These are phyloP conservation scores for Cyberlindnera sargentensis DNA, from an alignment of 805 yeast species.

Conservation along the genomic window DNA sequence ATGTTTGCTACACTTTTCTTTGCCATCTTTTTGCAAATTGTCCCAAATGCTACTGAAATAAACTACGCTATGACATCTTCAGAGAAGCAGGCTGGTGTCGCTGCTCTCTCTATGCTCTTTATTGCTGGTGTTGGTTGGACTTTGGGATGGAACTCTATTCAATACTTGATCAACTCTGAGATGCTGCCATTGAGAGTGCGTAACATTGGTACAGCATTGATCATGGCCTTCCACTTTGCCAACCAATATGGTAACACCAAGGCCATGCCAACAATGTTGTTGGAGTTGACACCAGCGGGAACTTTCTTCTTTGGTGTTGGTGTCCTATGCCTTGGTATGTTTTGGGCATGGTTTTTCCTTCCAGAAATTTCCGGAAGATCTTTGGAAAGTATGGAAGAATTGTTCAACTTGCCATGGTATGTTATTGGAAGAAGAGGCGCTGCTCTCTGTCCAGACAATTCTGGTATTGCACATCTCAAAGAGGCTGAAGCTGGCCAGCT, in stretches of 20 bases:
- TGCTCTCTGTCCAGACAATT: constrained; percentile 43
- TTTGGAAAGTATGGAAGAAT: constrained; percentile 32
- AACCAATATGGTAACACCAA: constrained; percentile 53
- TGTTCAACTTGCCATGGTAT: constrained; percentile 47
- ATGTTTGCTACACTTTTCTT: constrained; percentile 35
- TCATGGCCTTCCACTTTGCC: constrained; percentile 50
- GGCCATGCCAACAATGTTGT: constrained; percentile 46
- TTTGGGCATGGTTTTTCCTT: constrained; percentile 30
- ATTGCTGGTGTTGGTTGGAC: constrained; percentile 52
- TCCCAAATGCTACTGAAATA: constrained; percentile 35
- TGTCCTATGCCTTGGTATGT: constrained; percentile 34
- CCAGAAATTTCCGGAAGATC: constrained; percentile 34
- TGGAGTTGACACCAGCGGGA: constrained; percentile 39
- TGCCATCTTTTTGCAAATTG: constrained; percentile 38
- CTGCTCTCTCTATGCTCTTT: constrained; percentile 44
- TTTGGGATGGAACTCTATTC: constrained; percentile 50
- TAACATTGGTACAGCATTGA: constrained; percentile 40
- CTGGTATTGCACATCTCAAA: constrained; percentile 28
- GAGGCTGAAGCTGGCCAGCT: constrained; percentile 11
- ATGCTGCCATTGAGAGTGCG: constrained; percentile 46
- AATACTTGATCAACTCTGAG: constrained; percentile 49
- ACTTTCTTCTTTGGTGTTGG: constrained; percentile 46
- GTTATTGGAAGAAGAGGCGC: constrained; percentile 49
- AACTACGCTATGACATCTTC: constrained; percentile 26
- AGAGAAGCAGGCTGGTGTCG: constrained; percentile 33